Evolutionary conservation across 805 yeast species (phyloP).

Genomic region (Barnettozyma siamensis): DNA sequence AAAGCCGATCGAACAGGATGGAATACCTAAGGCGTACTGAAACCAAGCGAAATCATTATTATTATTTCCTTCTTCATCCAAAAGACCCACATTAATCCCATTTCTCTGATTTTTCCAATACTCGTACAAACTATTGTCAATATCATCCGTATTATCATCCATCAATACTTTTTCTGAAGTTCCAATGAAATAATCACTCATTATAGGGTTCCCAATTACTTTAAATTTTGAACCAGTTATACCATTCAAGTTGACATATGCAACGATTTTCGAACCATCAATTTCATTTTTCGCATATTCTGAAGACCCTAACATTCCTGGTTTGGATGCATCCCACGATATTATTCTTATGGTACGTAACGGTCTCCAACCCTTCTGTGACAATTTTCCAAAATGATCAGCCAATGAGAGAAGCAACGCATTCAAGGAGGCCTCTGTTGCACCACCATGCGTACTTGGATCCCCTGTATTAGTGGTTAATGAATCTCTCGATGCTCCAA

Average conservation of each 20-base stretch:
- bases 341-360: conserved; percentile 61
- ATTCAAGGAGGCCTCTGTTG: conserved; percentile 5
- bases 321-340: conserved; percentile 81
- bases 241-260: conserved; percentile 45
- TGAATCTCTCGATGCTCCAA: conserved; percentile 54
- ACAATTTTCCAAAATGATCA: conserved; percentile 41
- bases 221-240: conserved; percentile 45
- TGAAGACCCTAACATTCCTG: conserved; percentile 69
- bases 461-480: conserved; percentile 14
- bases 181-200: conserved; percentile 38
- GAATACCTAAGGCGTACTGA: conserved; percentile 63
- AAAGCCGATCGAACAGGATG: conserved; percentile 50
- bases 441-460: background rate
- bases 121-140: conserved; percentile 37
- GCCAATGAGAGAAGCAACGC: conserved; percentile 38
- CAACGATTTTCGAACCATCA: conserved; percentile 44
- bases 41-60: conserved; percentile 50
- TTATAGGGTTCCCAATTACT: conserved; percentile 51
- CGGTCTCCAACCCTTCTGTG: conserved; percentile 62
- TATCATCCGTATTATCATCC: conserved; percentile 15
- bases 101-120: conserved; percentile 35
- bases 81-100: conserved; percentile 32
- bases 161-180: conserved; percentile 14
- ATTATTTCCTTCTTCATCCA: conserved; percentile 36
- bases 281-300: conserved; percentile 66